phyloP scores from a whole-genome alignment of 2,329 filamentous ascomycete genomes.

The Fusarium robinianum region DNA sequence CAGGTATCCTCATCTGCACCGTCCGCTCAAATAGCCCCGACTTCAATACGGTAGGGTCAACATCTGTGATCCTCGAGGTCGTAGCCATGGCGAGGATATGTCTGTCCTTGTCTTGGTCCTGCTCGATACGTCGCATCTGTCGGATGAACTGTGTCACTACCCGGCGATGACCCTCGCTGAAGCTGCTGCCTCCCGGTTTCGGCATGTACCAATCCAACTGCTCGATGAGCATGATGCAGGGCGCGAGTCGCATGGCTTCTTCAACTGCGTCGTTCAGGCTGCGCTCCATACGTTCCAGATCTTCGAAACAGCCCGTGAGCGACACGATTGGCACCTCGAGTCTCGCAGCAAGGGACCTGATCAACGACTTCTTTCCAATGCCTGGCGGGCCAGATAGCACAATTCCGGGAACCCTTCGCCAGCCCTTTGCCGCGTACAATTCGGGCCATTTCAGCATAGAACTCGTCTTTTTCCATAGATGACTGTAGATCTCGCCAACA shows the following conservation, averaged over 20 bases:
- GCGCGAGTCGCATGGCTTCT: slow-evolving; percentile 81
- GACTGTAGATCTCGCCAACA: slow-evolving; percentile 32
- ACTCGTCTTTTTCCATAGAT: slow-evolving; percentile 24
- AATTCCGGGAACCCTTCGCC: slow-evolving; percentile 55
- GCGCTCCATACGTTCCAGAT: slow-evolving; percentile 47
- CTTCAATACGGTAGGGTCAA: slow-evolving; percentile 77
- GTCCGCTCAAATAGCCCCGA: slow-evolving; percentile 80
- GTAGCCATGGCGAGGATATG: slow-evolving; percentile 89
- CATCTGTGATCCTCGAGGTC: slow-evolving; percentile 83
- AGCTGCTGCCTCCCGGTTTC: slow-evolving; percentile 74
- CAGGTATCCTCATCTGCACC: slow-evolving; percentile 86
- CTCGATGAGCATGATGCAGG: slow-evolving; percentile 89
- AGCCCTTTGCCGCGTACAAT: slow-evolving; percentile 18
- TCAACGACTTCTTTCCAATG: slow-evolving; percentile 79
- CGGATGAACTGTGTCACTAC: slow-evolving; percentile 82
- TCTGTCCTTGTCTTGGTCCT: slow-evolving; percentile 70
- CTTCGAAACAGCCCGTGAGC: slow-evolving; percentile 42
- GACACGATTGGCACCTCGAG: slow-evolving; percentile 75
- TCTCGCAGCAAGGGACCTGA: slow-evolving; percentile 72
- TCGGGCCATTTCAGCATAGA: slow-evolving; percentile 30
- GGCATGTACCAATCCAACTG: slow-evolving; percentile 85
- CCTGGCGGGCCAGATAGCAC: slow-evolving; percentile 79
- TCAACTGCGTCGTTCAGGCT: slow-evolving; percentile 57
- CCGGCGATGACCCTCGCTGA: slow-evolving; percentile 87
- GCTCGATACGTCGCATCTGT: slow-evolving; percentile 81